A percentile compares a stretch with the other conserved stretches of the same genome.
Conservation (phyloP, 352 stramenopile species). For the Pythium chondricola region DNA sequence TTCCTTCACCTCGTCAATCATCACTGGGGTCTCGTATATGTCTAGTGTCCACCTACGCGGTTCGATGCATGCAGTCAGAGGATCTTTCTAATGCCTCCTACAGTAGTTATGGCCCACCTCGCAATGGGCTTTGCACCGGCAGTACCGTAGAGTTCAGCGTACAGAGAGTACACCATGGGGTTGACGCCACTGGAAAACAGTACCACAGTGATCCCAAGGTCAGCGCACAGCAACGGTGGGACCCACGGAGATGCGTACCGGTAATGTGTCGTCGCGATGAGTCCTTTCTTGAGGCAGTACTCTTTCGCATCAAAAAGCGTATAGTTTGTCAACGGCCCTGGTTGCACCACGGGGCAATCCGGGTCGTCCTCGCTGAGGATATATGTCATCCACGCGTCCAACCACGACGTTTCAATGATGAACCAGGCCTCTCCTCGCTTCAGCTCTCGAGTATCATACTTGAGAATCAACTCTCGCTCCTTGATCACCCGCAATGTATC, state of each 20-base stretch:
- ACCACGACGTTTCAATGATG: constrained; percentile 69
- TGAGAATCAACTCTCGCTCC: constrained; percentile 63
- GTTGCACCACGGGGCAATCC: constrained; percentile 35
- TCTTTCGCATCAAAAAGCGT: constrained; percentile 67
- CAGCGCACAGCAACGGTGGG: not conserved
- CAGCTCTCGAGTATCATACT: constrained; percentile 60
- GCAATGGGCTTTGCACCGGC: constrained; percentile 59
- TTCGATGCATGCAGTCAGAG: not conserved
- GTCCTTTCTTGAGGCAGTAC: constrained; percentile 51
- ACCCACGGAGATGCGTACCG: constrained; percentile 32
- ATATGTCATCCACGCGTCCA: constrained; percentile 79
- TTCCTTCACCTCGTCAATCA: constrained; percentile 68
- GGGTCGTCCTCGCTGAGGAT: constrained; percentile 61
- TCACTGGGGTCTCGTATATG: constrained; percentile 70
- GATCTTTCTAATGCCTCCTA: not conserved
- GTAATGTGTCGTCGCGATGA: constrained; percentile 66
- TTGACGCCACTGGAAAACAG: constrained; percentile 44
- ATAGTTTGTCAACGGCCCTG: constrained; percentile 63
- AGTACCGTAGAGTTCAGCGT: constrained; percentile 68
- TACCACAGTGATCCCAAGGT: not conserved
- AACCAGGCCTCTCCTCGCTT: constrained; percentile 70
- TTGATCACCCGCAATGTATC: constrained; percentile 2
- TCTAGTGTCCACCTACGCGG: constrained; percentile 53
- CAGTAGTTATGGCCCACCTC: constrained; percentile 7
- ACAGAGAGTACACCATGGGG: constrained; percentile 71